Conservation (phyloP, 345 rosid genomes). For the Dipteronia sinensis region DNA sequence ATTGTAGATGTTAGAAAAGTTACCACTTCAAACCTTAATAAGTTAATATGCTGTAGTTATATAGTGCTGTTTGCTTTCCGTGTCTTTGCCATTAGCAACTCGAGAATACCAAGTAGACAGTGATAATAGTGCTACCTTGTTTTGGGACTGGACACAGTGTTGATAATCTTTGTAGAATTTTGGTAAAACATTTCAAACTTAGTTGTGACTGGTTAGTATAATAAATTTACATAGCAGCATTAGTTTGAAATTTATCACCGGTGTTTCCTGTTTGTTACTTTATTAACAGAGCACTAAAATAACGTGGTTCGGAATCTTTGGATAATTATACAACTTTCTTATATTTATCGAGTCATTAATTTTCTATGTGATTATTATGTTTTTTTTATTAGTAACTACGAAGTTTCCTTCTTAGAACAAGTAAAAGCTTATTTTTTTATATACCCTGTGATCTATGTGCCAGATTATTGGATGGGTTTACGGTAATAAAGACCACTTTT, state of each 20-base stretch:
- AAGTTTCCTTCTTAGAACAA: constrained; percentile 4
- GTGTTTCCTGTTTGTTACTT: not conserved
- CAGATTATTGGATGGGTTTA: not conserved
- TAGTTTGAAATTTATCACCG: not conserved
- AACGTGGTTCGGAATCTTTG: not conserved
- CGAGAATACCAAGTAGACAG: not conserved
- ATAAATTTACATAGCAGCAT: constrained; percentile 1
- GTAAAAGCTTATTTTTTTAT: not conserved
- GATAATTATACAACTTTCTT: not conserved
- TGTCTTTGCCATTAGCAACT: not conserved
- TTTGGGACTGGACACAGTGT: not conserved
- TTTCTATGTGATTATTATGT: not conserved
- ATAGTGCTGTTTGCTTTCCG: not conserved
- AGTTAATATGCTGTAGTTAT: not conserved
- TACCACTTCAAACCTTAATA: not conserved
- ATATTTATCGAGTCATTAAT: not conserved
- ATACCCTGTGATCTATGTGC: not conserved
- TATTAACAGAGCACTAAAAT: not conserved
- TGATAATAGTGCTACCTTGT: not conserved
- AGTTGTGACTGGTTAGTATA: not conserved
- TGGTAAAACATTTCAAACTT: not conserved
- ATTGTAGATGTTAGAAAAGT: not conserved
- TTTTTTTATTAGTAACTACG: not conserved
- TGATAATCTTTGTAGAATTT: not conserved
- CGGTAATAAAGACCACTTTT: too few species aligned